Base-by-base conservation (phyloP, 495 filamentous ascomycete genomes). In the Cercophora samala region DNA sequence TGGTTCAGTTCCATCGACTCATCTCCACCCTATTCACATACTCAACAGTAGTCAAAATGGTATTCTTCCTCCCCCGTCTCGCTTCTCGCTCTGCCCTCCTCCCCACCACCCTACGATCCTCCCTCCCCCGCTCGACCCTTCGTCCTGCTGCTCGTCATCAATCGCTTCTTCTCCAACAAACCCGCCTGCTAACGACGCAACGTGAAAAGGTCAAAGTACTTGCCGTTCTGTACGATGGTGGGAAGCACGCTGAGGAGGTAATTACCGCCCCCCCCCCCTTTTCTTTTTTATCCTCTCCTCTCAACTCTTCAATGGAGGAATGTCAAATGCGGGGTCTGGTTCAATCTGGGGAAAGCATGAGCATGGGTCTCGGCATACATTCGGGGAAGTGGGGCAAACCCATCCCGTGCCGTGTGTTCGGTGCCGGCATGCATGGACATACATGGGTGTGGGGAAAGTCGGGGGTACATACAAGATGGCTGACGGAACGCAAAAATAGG, bases 161-260 rank as follows among this genome's bases (percentile, higher is more conserved):
- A 4, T 54, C 17, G 53, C 53, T 56, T 56, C n/a, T 37, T 58
- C 54, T 15, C n/a, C 60, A 74, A 72, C 74, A 75, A 29, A 19
- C 19, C 17, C 80, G 78, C 64, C 64, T 79, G 76, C 81, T 83
- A 73, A 83, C 81, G 60, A 78, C 75, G 56, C 61, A 68, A 71
- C 81, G 77, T 76, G 78, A 82, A 83, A 78, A 84, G 82, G 82
- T 84, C 77, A 86, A 86, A 75, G 84, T 86, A 68, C 80, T 86
- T 63, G 69, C 79, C 65, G 81, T 85, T 63, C 76, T 86, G 64
- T 86, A 86, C 76, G 84, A 86, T 69, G 84, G 84, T 62, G 77
- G 80, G 69, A 72, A 78, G 72, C 81, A 83, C 73, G 82, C 80
- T 69, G 64, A 83, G 68, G 69, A 86, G 72, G 83, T 86, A 71